Evolutionary conservation across 2,329 filamentous ascomycete species (phyloP).

Genomic region (Epichloe sibirici): DNA sequence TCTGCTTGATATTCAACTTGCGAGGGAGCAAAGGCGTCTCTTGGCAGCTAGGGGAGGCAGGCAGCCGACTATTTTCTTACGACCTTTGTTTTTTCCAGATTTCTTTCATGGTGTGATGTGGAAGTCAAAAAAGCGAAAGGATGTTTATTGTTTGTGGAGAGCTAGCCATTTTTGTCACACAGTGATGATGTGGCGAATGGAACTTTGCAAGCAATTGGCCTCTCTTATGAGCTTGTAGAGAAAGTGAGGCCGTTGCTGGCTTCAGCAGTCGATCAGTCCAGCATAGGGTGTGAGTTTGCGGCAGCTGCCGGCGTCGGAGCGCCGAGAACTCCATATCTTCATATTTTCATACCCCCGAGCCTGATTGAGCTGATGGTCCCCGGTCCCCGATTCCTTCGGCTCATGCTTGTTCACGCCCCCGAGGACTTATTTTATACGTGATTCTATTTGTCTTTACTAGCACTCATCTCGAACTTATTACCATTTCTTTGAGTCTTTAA

Average conservation of each 20-base stretch:
- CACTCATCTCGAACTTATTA: conserved; percentile 23
- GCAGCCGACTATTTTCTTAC: conserved; percentile 13
- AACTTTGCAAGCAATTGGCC: conserved; percentile 6
- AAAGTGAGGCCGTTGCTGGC: conserved; percentile 8
- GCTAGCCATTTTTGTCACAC: conserved; percentile 9
- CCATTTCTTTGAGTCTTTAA: conserved; percentile 27
- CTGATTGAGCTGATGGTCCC: neutral
- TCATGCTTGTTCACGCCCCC: conserved; percentile 2
- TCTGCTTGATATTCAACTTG: conserved; percentile 19
- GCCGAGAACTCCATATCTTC: neutral
- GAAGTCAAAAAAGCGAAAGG: conserved; percentile 12
- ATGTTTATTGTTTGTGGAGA: conserved; percentile 12
- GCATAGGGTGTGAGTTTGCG: neutral
- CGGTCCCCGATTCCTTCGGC: neutral
- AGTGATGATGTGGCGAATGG: conserved; percentile 9
- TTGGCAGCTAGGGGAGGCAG: conserved; percentile 13
- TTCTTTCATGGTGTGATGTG: conserved; percentile 19
- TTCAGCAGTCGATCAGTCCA: neutral
- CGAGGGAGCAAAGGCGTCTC: conserved; percentile 23
- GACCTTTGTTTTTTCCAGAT: conserved; percentile 11
- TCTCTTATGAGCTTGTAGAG: conserved; percentile 10
- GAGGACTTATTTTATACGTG: conserved; percentile 14
- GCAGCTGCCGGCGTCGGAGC: neutral
- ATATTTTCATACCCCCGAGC: neutral
- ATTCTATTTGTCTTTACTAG: conserved; percentile 25